A percentile compares a stretch with the other conserved stretches of the same genome.
Evolutionary conservation across 2,329 filamentous ascomycete genomes (phyloP).

Genomic region (Ophiobolus disseminans): DNA sequence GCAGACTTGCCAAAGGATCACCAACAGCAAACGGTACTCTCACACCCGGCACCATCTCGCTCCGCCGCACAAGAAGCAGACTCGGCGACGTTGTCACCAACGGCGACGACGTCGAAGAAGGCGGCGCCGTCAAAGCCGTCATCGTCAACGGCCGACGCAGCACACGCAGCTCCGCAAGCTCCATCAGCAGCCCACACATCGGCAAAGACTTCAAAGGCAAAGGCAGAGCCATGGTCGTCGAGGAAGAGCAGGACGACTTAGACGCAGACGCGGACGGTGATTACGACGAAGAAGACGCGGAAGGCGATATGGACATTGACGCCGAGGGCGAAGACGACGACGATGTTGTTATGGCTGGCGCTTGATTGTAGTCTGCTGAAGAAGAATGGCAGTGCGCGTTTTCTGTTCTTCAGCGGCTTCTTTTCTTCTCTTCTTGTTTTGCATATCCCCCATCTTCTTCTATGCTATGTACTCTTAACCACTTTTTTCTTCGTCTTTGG

Average conservation of each 20-base stretch:
- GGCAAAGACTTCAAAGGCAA: conserved; percentile 36
- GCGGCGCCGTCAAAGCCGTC: conserved; percentile 38
- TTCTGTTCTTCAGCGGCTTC: neutral
- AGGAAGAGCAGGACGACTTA: conserved; percentile 41
- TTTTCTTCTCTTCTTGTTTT: neutral
- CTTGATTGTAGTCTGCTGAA: conserved; percentile 21
- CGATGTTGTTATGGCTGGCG: conserved; percentile 38
- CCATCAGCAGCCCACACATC: conserved; percentile 33
- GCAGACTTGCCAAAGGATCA: conserved; percentile 36
- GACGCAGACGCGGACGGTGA: conserved; percentile 39
- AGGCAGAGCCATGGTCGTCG: conserved; percentile 29
- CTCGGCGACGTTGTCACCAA: conserved; percentile 51
- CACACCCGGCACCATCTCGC: conserved; percentile 37
- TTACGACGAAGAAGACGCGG: conserved; percentile 35
- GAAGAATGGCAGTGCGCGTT: neutral
- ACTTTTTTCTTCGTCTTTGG: no score
- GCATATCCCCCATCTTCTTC: no score
- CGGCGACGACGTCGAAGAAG: conserved; percentile 40
- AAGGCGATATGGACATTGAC: conserved; percentile 33
- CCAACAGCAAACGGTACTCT: conserved; percentile 41
- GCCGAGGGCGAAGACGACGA: conserved; percentile 33
- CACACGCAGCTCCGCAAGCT: conserved; percentile 40
- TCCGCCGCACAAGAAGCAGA: conserved; percentile 53
- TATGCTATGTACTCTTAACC: no score
- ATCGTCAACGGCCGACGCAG: conserved; percentile 35